These are phyloP conservation scores for Suillus spraguei DNA, from an alignment of 768 basidiomycete genomes.

Conservation along the genomic window DNA sequence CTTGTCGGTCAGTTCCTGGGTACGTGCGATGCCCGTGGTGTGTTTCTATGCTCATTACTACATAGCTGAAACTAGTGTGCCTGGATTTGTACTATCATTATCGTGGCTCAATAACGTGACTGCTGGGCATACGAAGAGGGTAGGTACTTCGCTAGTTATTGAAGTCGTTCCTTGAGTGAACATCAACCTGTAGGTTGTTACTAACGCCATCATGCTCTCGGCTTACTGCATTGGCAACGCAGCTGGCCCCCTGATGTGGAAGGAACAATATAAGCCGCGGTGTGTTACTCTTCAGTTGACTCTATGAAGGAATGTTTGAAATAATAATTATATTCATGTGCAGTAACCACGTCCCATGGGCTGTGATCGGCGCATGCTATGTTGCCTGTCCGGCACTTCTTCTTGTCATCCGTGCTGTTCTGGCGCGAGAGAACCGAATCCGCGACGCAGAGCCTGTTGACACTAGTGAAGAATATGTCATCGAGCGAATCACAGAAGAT, in stretches of 20 bases:
- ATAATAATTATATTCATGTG: neutral
- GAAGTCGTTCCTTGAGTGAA: neutral
- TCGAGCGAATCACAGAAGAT: slow-evolving; percentile 47
- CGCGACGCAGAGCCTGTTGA: slow-evolving; percentile 56
- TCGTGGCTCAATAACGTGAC: slow-evolving; percentile 63
- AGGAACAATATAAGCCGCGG: slow-evolving; percentile 61
- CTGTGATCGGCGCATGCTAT: slow-evolving; percentile 65
- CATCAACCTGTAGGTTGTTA: slow-evolving; percentile 11
- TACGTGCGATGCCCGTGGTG: slow-evolving; percentile 19
- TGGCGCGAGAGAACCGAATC: slow-evolving; percentile 53
- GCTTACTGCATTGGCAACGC: slow-evolving; percentile 65
- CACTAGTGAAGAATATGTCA: slow-evolving; percentile 57
- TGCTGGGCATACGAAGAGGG: slow-evolving; percentile 64
- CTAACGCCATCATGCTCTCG: slow-evolving; percentile 65
- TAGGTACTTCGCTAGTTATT: slow-evolving; percentile 41
- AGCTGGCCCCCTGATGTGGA: slow-evolving; percentile 74
- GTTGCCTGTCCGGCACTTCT: slow-evolving; percentile 46
- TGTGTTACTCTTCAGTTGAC: slow-evolving; percentile 23
- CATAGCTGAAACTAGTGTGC: slow-evolving; percentile 44
- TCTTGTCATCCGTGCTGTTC: slow-evolving; percentile 50
- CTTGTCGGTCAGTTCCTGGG: slow-evolving; percentile 58
- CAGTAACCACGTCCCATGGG: slow-evolving; percentile 72
- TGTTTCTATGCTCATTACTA: neutral
- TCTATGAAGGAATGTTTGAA: neutral
- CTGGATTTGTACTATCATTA: slow-evolving; percentile 57